Evolutionary conservation across 805 yeast genomes (phyloP).

Genomic region (Metschnikowia kunwiensis): DNA sequence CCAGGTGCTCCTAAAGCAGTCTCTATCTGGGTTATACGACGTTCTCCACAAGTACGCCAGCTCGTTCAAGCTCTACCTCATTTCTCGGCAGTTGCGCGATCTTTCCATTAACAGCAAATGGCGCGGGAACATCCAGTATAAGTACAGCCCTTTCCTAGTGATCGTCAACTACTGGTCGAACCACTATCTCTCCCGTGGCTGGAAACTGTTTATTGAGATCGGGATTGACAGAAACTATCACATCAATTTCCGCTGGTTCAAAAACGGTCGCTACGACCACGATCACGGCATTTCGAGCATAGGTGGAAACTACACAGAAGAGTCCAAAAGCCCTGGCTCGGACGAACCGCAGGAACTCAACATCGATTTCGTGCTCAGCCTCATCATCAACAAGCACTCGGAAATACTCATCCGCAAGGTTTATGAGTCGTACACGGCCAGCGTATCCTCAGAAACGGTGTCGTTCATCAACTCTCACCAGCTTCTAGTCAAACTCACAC

Average conservation of each 20-base stretch:
- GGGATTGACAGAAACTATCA: conserved; percentile 50
- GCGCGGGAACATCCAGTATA: conserved; percentile 59
- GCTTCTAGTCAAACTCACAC: conserved; percentile 31
- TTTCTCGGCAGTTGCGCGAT: conserved; percentile 55
- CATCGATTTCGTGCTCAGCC: conserved; percentile 33
- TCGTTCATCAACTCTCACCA: conserved; percentile 32
- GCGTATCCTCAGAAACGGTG: conserved; percentile 13
- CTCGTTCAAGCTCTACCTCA: conserved; percentile 59
- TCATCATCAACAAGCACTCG: conserved; percentile 39
- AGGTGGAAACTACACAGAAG: conserved; percentile 1
- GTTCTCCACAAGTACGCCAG: conserved; percentile 57
- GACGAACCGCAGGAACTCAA: conserved; percentile 32
- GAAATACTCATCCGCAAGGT: conserved; percentile 31
- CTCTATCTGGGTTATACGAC: conserved; percentile 52
- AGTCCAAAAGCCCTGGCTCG: conserved; percentile 4
- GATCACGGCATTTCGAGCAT: conserved; percentile 16
- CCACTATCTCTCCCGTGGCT: conserved; percentile 42
- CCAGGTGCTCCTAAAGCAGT: conserved; percentile 42
- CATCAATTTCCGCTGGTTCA: conserved; percentile 59
- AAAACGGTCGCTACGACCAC: conserved; percentile 46
- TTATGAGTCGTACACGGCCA: conserved; percentile 14
- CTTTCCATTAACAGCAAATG: conserved; percentile 47
- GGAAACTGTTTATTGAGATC: conserved; percentile 56
- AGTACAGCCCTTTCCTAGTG: conserved; percentile 53
- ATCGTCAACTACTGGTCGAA: conserved; percentile 60